Base-by-base conservation (phyloP, 768 basidiomycete species). In the Mycena vulgaris region DNA sequence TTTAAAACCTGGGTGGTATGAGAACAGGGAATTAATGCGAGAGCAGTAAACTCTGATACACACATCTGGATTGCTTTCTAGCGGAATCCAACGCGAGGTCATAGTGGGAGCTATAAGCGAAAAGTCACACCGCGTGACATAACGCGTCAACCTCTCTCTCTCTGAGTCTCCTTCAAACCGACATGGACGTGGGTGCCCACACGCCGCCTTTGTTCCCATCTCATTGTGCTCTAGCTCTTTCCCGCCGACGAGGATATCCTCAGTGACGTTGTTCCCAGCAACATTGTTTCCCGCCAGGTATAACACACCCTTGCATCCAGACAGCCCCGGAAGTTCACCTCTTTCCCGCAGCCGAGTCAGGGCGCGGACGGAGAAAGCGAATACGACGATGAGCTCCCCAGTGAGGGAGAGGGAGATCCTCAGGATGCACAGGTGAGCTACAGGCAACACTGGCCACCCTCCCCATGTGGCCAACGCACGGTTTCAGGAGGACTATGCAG, bases 251-350 rank as follows among this genome's bases (percentile, higher is more conserved):
- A 96, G 61, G 96, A 97, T 79, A 92, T 95, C 57, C 87, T 98
- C 69, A 95, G 93, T 76, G 96, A 97, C 79, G 89, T 97, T 66
- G 91, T 97, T 10, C 96, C 96, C 2, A 93, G 92, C 79, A 95
- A 95, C 78, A 95, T 97, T 71, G 92, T 96, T 52, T 96, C 95
- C 63, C 89, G 96, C 76, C 93, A 95, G 85, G 95, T 93, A 75
- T 31, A 31, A 21, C 19, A 27, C 49, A n/a, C 17, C 33, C n/a
- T 78, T 33, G 11, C 23, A 31, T 13, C 42, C 30, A 16, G 13
- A n/a, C 60, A 64, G 64, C 61, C 42, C 66, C 42, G n/a, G 60
- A 21, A 45, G 52, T 13, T 72, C 59, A 63, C 61, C 48, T 64
- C 68, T 64, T 52, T 70, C 56, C 45, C 61, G 51, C 67, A 85